Percentiles rank a stretch among this genome's conserved stretches.
Conservation (phyloP, 345 rosid genomes). For the Nephelium lappaceum region DNA sequence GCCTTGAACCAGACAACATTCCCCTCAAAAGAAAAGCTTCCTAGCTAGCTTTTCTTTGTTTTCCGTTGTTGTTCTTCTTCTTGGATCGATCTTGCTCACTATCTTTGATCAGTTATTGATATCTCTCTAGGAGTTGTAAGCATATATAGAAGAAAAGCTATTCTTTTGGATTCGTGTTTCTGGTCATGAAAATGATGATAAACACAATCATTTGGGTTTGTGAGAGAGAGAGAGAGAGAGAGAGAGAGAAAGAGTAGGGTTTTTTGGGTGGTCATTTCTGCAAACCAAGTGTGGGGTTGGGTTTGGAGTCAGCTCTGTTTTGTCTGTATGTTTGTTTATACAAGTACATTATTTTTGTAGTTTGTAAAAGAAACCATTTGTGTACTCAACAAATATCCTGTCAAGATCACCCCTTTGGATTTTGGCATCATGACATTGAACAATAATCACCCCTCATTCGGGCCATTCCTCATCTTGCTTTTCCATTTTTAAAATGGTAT, state of each 20-base stretch:
- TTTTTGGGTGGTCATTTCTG: conserved; percentile 32
- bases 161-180: conserved; percentile 16
- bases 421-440: conserved; percentile 1
- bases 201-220: conserved; percentile 31
- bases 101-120: not conserved
- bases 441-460: not conserved
- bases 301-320: not conserved
- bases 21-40: conserved; percentile 61
- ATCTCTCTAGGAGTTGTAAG: not conserved
- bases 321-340: not conserved
- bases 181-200: conserved; percentile 25
- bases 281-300: conserved; percentile 11
- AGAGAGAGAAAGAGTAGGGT: conserved; percentile 25
- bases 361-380: not conserved
- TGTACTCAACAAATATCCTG: conserved; percentile 2
- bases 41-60: not conserved
- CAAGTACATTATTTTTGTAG: not conserved
- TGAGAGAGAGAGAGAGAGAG: conserved; percentile 9
- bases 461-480: not conserved
- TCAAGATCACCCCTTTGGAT: conserved; percentile 1
- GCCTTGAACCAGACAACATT: conserved; percentile 66
- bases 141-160: not conserved
- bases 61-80: not conserved
- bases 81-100: conserved; percentile 1
- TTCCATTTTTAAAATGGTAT: not conserved